Conservation (phyloP, 495 filamentous ascomycete species). For the Daldinia bambusicola region DNA sequence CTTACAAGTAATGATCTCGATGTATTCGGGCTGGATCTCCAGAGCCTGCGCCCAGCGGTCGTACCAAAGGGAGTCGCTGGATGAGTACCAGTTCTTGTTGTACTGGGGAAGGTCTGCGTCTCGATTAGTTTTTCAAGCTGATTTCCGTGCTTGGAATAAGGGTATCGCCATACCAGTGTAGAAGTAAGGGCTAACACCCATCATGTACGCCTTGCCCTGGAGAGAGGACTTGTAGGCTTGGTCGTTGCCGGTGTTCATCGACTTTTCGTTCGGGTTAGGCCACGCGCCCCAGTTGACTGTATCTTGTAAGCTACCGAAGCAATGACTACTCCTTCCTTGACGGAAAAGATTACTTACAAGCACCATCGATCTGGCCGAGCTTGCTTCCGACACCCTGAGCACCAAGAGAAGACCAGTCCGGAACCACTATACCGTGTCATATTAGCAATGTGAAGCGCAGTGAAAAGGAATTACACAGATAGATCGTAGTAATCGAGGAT, state of each 20-base stretch:
- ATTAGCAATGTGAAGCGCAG: conserved; percentile 5
- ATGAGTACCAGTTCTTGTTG: conserved; percentile 79
- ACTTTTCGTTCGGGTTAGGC: conserved; percentile 66
- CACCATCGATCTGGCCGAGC: conserved; percentile 66
- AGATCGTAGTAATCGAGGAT: not conserved
- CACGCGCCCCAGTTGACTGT: conserved; percentile 77
- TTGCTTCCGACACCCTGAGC: conserved; percentile 59
- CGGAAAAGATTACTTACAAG: conserved; percentile 52
- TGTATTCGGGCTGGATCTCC: conserved; percentile 70
- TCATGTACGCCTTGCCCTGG: conserved; percentile 75
- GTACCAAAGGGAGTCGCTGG: conserved; percentile 76
- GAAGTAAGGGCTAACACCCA: conserved; percentile 82
- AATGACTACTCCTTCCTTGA: not conserved
- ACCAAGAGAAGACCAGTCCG: conserved; percentile 70
- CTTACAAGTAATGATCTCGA: conserved; percentile 65
- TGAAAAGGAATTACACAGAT: not conserved
- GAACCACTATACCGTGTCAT: conserved; percentile 56
- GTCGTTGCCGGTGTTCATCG: conserved; percentile 66
- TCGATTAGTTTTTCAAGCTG: conserved; percentile 11
- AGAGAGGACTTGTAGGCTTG: conserved; percentile 61
- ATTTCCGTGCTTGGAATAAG: not conserved
- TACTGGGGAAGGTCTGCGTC: conserved; percentile 70
- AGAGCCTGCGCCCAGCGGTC: conserved; percentile 77
- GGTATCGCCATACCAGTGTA: conserved; percentile 59
- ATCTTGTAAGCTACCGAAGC: conserved; percentile 12